phyloP scores from a whole-genome alignment of 768 basidiomycete species.

The Kwoniella dendrophila region DNA sequence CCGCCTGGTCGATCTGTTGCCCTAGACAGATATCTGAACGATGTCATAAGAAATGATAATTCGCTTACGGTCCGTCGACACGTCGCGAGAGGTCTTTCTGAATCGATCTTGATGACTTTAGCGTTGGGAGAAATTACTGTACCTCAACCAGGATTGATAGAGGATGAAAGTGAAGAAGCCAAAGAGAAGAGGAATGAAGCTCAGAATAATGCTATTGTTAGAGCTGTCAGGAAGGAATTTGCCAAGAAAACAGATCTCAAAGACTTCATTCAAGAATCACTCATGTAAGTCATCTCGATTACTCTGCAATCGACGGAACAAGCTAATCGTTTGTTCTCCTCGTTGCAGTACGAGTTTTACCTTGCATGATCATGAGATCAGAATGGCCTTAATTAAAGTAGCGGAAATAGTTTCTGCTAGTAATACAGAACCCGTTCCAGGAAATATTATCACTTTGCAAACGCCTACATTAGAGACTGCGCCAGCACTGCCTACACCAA shows the following conservation, averaged over 20 bases:
- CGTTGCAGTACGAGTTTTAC: constrained; percentile 24
- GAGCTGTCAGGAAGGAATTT: constrained; percentile 83
- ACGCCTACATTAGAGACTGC: constrained; percentile 69
- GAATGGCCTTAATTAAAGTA: constrained; percentile 87
- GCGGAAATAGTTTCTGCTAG: constrained; percentile 85
- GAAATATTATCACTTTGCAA: constrained; percentile 75
- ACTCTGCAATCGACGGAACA: background rate
- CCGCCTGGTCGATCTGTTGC: constrained; percentile 80
- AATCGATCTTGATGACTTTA: constrained; percentile 80
- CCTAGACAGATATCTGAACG: constrained; percentile 80
- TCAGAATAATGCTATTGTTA: constrained; percentile 71
- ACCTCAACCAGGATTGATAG: constrained; percentile 45
- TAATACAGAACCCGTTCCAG: constrained; percentile 78
- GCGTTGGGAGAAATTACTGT: constrained; percentile 79
- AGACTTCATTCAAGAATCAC: constrained; percentile 77
- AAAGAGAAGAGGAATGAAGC: constrained; percentile 64
- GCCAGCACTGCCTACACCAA: constrained; percentile 56
- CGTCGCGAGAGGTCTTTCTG: constrained; percentile 80
- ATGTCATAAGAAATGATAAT: constrained; percentile 81
- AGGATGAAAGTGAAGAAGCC: constrained; percentile 63
- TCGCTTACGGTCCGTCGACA: constrained; percentile 81
- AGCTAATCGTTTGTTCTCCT: background rate
- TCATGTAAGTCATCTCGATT: constrained; percentile 63
- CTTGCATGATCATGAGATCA: constrained; percentile 74
- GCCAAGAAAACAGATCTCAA: constrained; percentile 71